These are phyloP conservation scores for Pisolithus thermaeus DNA, from an alignment of 1,284 basidiomycete genomes.

Conservation along the genomic window DNA sequence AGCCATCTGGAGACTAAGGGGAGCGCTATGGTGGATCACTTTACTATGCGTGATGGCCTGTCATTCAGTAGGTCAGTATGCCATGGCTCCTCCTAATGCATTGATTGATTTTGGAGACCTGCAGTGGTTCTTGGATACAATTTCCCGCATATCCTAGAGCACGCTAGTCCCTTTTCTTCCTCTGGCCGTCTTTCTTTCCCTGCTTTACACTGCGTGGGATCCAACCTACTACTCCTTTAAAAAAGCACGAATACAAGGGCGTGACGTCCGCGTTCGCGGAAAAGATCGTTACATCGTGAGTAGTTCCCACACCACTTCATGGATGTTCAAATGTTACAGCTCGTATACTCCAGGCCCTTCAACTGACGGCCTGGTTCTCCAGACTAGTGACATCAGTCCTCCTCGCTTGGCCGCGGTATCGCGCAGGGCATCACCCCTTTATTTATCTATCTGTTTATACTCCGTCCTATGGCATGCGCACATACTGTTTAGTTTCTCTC, in stretches of 20 bases:
- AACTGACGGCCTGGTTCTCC: constrained; percentile 50
- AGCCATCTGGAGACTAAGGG: constrained; percentile 56
- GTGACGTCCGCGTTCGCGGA: constrained; percentile 58
- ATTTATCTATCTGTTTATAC: constrained; percentile 33
- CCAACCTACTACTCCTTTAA: constrained; percentile 61
- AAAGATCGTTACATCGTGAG: constrained; percentile 59
- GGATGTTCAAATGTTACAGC: not conserved
- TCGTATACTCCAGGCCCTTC: constrained; percentile 41
- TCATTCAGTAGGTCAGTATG: constrained; percentile 42
- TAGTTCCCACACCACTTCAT: constrained; percentile 6
- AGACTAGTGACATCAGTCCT: constrained; percentile 49
- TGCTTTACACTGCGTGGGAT: constrained; percentile 73
- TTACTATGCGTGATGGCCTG: constrained; percentile 38
- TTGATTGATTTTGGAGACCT: constrained; percentile 8
- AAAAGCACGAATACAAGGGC: constrained; percentile 58
- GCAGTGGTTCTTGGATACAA: constrained; percentile 19
- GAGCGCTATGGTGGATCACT: constrained; percentile 52
- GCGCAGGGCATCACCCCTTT: constrained; percentile 34
- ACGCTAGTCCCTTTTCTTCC: constrained; percentile 34
- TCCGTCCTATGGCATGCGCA: constrained; percentile 29
- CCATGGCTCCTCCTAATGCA: not conserved
- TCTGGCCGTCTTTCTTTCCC: constrained; percentile 44
- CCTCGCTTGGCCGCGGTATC: constrained; percentile 38
- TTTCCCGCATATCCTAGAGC: constrained; percentile 18
- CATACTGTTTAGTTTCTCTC: constrained; percentile 42